phyloP scores from a whole-genome alignment of 2,329 filamentous ascomycete genomes.

The Fusarium odoratissimum region DNA sequence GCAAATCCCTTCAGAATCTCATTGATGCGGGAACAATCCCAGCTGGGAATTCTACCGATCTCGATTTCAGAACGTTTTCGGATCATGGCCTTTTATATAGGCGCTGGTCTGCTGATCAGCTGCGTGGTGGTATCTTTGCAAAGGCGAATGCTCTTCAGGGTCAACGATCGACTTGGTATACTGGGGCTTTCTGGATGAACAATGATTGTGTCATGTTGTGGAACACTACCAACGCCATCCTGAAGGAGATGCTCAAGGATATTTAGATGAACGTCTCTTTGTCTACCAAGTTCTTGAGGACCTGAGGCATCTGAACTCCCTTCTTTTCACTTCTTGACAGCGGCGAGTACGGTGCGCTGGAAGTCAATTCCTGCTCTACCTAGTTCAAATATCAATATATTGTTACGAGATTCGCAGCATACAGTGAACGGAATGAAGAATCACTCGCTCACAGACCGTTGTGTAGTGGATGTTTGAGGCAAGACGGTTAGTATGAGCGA shows the following conservation, averaged over 20 bases:
- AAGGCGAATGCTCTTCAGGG: not conserved
- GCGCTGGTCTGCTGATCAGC: not conserved
- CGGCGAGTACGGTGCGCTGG: too few relatives aligned
- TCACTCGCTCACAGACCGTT: too few relatives aligned
- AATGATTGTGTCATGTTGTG: not conserved
- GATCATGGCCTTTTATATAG: not conserved
- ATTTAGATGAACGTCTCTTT: accelerated
- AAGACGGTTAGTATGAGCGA: too few relatives aligned
- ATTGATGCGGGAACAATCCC: not conserved
- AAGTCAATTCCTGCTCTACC: accelerated
- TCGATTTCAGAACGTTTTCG: not conserved
- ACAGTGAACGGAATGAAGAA: too few relatives aligned
- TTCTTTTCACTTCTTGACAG: not conserved
- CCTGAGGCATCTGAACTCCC: not conserved
- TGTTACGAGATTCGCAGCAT: too few relatives aligned
- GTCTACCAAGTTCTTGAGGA: not conserved
- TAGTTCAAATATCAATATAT: not conserved
- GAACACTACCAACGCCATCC: not conserved
- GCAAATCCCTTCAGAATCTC: not conserved
- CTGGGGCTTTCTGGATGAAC: not conserved
- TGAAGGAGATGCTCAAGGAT: not conserved
- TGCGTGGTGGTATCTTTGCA: not conserved
- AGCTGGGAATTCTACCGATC: accelerated
- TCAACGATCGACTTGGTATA: not conserved
- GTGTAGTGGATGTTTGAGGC: too few relatives aligned